Base-by-base conservation (phyloP, 768 basidiomycete genomes). In the Hericium erinaceus region DNA sequence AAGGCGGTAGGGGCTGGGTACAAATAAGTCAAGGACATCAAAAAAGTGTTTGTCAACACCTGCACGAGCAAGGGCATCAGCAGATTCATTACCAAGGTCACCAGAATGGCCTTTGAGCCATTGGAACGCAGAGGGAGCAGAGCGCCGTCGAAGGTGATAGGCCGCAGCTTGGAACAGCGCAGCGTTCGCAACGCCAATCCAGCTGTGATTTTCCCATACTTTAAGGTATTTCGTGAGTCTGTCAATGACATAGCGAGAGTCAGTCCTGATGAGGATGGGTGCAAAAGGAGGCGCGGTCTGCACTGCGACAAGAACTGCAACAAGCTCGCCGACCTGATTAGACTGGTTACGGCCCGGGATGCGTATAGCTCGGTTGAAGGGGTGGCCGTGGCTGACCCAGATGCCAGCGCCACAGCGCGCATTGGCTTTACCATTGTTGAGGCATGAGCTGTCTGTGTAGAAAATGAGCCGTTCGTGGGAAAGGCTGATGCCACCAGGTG, bases 391-490 rank as follows among this genome's bases (percentile, higher is more conserved):
- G 0, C 8, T 22, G 0, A 60, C 7, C 60, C 60, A 67, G 0
- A 64, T 20, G 0, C 64, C 63, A 0, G 57, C 52, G 0, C 70
- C 70, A 0, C 65, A 65, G 6, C 0, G n/a, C 0, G 68, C 67
- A 13, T 68, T 28, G 0, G 8, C 18, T 7, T 58, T 62, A 0
- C 67, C 63, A 18, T 70, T 70, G 0, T 65, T 57, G 0, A 55
- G 2, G 58, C 68, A 68, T 0, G 66, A 65, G 0, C 70, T 66
- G 24, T 70, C 69, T 0, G 68, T 73, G 24, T 68, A 72, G 3
- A 61, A 57, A 0, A 39, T 50, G 2, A 33, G 9, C 0, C 5
- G 20, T 18, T 52, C 15, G 41, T 52, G 28, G 9, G 10, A 1
- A 15, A 37, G 38, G 9, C 33, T 9, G 2, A 20, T 1, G 1